A percentile compares a stretch with the other conserved stretches of the same genome.
Evolutionary conservation across 2,329 filamentous ascomycete genomes (phyloP).

Genomic region (Epichloe aotearoae): DNA sequence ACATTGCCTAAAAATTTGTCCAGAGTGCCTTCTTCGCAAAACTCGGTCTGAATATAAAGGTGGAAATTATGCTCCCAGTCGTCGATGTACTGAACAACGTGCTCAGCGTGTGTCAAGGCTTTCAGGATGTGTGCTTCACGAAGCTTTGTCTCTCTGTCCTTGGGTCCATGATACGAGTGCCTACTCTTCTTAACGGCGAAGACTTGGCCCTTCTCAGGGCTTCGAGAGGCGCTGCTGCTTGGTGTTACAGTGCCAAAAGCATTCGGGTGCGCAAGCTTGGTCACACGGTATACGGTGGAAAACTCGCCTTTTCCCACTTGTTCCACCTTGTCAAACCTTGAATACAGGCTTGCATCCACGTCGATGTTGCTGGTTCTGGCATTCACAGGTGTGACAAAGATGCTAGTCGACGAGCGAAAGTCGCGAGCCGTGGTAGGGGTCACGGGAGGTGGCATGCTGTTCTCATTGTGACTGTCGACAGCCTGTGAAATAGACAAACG

Average conservation of each 20-base stretch:
- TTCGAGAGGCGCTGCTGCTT: conserved; percentile 34
- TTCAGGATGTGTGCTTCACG: conserved; percentile 72
- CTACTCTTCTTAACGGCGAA: conserved; percentile 93
- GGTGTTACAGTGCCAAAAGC: conserved; percentile 33
- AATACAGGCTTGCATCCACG: conserved; percentile 58
- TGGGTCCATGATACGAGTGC: conserved; percentile 61
- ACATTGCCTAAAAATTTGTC: conserved; percentile 74
- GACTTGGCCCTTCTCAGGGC: conserved; percentile 43
- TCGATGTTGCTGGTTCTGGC: conserved; percentile 54
- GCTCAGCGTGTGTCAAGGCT: conserved; percentile 65
- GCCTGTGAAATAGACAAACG: conserved; percentile 67
- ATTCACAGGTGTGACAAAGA: conserved; percentile 56
- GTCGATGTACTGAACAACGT: conserved; percentile 72
- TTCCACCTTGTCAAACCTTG: conserved; percentile 70
- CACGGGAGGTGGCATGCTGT: conserved; percentile 43
- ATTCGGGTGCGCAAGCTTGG: conserved; percentile 22
- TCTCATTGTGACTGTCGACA: conserved; percentile 22
- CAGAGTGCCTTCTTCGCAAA: conserved; percentile 85
- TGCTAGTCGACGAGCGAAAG: conserved; percentile 34
- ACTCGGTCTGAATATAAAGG: conserved; percentile 96
- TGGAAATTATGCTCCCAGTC: conserved; percentile 78
- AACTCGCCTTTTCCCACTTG: conserved; percentile 82
- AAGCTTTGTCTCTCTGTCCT: conserved; percentile 71
- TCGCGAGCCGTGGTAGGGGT: conserved; percentile 61
- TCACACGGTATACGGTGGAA: conserved; percentile 79